A percentile compares a stretch with the other conserved stretches of the same genome.
phyloP scores from a whole-genome alignment of 108 stramenopile genomes.

The Fistulifera solaris region DNA sequence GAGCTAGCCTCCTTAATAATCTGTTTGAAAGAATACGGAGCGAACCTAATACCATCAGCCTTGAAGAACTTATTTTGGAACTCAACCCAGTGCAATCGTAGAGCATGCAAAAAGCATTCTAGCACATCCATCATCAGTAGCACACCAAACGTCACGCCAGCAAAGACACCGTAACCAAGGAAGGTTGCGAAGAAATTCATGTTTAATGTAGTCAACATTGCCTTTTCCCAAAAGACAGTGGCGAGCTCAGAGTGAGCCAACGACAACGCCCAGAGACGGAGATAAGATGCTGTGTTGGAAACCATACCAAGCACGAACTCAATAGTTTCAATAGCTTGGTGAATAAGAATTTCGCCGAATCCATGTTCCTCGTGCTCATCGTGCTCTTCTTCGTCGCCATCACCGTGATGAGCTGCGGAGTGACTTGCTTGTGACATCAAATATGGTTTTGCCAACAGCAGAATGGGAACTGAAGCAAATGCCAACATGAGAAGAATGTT shows the following conservation, averaged over 20 bases:
- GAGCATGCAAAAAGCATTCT: slow-evolving; percentile 98
- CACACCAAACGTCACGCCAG: slow-evolving; percentile 93
- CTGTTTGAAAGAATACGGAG: slow-evolving; percentile 81
- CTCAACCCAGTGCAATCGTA: slow-evolving; percentile 99
- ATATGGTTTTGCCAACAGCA: slow-evolving; percentile 91
- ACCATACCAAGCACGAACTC: slow-evolving; percentile 99
- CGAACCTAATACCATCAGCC: slow-evolving; percentile 90
- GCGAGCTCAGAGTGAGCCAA: slow-evolving; percentile 98
- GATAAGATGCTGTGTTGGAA: slow-evolving; percentile 98
- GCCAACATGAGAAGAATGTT: slow-evolving; percentile 84
- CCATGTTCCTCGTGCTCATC: slow-evolving; percentile 77
- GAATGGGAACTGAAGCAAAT: slow-evolving; percentile 83
- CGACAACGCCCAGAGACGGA: slow-evolving; percentile 98
- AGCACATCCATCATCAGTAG: slow-evolving; percentile 97
- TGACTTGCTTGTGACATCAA: slow-evolving; percentile 57
- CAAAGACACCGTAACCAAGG: slow-evolving; percentile 92
- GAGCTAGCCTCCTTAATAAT: slow-evolving; percentile 58
- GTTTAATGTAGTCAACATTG: slow-evolving; percentile 88
- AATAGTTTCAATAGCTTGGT: slow-evolving; percentile 98
- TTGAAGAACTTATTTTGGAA: slow-evolving; percentile 99
- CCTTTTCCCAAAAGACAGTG: slow-evolving; percentile 97
- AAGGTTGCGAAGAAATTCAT: slow-evolving; percentile 86
- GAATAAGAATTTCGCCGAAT: slow-evolving; percentile 89
- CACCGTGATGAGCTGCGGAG: slow-evolving; percentile 31
- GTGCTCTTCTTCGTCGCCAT: slow-evolving; percentile 45